phyloP scores from a whole-genome alignment of 169 alveolate genomes.

The Eimeria acervulina region DNA sequence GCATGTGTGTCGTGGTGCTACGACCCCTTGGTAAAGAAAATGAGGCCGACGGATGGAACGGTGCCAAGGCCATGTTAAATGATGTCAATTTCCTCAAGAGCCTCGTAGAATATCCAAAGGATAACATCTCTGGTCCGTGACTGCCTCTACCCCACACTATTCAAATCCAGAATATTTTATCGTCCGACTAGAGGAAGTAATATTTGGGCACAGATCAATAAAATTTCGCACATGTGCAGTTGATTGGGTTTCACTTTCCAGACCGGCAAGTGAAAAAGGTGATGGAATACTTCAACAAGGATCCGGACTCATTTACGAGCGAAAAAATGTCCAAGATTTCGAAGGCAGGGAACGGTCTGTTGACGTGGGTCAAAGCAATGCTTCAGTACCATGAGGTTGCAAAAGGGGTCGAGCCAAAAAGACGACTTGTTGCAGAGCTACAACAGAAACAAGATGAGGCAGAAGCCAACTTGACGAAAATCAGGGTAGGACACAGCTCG shows the following conservation, averaged over 20 bases:
- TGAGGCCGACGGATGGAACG: conserved; percentile 94
- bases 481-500: conserved; percentile 82
- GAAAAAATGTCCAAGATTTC: conserved; percentile 91
- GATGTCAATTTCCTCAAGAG: conserved; percentile 90
- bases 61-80: conserved; percentile 92
- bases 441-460: conserved; percentile 92
- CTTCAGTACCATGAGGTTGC: conserved; percentile 94
- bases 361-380: conserved; percentile 94
- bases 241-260: not conserved
- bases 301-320: conserved; percentile 90
- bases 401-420: conserved; percentile 94
- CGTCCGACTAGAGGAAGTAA: not conserved
- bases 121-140: conserved; percentile 87
- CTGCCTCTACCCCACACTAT: not conserved
- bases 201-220: not conserved
- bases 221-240: not conserved
- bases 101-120: conserved; percentile 89
- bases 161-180: not conserved
- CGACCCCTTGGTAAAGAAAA: conserved; percentile 92
- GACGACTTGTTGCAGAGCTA: conserved; percentile 92
- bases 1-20: conserved; percentile 90
- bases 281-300: conserved; percentile 90
- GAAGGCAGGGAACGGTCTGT: conserved; percentile 95
- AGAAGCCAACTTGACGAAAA: conserved; percentile 92
- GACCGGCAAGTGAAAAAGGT: conserved; percentile 90